A percentile compares a stretch with the other conserved stretches of the same genome.
Evolutionary conservation across 2,329 filamentous ascomycete genomes (phyloP).

Genomic region (Exophiala oligosperma): DNA sequence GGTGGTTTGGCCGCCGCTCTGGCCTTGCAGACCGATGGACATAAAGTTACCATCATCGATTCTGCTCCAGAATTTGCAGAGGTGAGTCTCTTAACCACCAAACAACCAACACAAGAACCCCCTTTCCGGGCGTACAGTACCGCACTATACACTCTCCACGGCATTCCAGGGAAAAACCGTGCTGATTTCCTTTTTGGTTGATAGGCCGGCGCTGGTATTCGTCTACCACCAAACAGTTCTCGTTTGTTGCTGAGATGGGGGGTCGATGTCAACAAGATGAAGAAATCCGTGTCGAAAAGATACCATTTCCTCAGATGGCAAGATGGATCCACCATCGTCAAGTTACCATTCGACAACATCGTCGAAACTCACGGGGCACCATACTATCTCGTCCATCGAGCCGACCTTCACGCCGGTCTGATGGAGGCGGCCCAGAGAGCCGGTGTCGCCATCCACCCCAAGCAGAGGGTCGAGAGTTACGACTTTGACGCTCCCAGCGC

Average conservation of each 20-base stretch:
- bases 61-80: slow-evolving; percentile 20
- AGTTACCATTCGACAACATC: slow-evolving; percentile 32
- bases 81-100: slow-evolving; percentile 21
- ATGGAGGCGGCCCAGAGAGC: slow-evolving; percentile 27
- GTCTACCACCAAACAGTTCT: slow-evolving; percentile 41
- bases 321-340: slow-evolving; percentile 34
- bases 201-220: slow-evolving; percentile 40
- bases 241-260: slow-evolving; percentile 37
- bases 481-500: too few relatives aligned
- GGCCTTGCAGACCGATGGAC: too few relatives aligned
- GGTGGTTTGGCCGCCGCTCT: too few relatives aligned
- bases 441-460: not conserved
- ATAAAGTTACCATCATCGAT: slow-evolving; percentile 29
- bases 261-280: slow-evolving; percentile 31
- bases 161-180: too few relatives aligned
- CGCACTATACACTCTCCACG: too few relatives aligned
- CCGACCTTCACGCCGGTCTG: slow-evolving; percentile 34
- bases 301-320: slow-evolving; percentile 41
- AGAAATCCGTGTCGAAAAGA: slow-evolving; percentile 34
- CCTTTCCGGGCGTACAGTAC: too few relatives aligned
- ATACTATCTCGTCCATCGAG: slow-evolving; percentile 36
- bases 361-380: slow-evolving; percentile 15
- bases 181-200: too few relatives aligned
- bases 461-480: slow-evolving; percentile 2
- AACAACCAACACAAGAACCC: too few relatives aligned